Evolutionary conservation across 805 yeast species (phyloP).

Genomic region (Starmerella apis): DNA sequence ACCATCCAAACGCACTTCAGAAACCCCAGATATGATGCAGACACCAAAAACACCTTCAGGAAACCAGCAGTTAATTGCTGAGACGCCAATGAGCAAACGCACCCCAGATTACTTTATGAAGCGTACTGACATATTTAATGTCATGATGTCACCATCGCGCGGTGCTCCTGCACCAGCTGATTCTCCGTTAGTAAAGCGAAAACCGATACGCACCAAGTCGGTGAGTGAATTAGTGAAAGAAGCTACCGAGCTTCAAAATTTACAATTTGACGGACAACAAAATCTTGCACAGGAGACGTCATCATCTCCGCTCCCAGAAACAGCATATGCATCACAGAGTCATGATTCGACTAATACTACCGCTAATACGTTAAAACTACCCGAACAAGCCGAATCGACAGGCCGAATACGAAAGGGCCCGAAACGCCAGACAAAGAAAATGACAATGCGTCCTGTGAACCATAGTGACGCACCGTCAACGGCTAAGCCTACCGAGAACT

Average conservation of each 20-base stretch:
- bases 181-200: slow-evolving; percentile 17
- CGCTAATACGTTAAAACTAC: neutral
- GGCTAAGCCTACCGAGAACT: slow-evolving; percentile 20
- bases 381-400: neutral
- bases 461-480: slow-evolving; percentile 3
- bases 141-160: neutral
- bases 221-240: slow-evolving; percentile 18
- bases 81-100: slow-evolving; percentile 21
- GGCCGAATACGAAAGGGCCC: slow-evolving; percentile 11
- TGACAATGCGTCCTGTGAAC: slow-evolving; percentile 19
- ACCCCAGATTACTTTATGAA: slow-evolving; percentile 21
- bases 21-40: neutral
- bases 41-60: slow-evolving; percentile 6
- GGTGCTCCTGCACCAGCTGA: slow-evolving; percentile 1
- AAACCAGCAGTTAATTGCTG: neutral
- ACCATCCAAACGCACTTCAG: slow-evolving; percentile 10
- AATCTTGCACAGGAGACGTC: neutral
- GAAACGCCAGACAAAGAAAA: slow-evolving; percentile 21
- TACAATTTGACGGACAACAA: neutral
- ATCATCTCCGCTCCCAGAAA: neutral
- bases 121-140: slow-evolving; percentile 10
- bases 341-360: neutral
- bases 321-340: neutral
- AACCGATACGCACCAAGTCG: slow-evolving; percentile 11
- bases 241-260: slow-evolving; percentile 6